A percentile compares a stretch with the other conserved stretches of the same genome.
Evolutionary conservation across 768 basidiomycete species (phyloP).

Genomic region (Russula brevipes): DNA sequence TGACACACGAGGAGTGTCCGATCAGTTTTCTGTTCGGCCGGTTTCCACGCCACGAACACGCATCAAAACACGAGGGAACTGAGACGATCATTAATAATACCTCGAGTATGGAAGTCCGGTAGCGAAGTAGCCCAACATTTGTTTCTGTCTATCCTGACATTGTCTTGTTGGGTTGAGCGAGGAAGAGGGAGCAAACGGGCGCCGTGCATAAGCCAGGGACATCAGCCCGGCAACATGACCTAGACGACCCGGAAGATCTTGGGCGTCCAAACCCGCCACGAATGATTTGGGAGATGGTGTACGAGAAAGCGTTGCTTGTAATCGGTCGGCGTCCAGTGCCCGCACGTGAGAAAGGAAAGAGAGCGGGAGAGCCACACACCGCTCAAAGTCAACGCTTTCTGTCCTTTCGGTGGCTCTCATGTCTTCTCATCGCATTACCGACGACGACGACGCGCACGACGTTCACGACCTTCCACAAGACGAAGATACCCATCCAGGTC

Average conservation of each 20-base stretch:
- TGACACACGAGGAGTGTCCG: slow-evolving; percentile 37
- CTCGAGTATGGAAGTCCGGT: slow-evolving; percentile 17
- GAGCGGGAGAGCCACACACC: no score
- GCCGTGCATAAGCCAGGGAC: slow-evolving; percentile 11
- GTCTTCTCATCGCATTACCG: neutral
- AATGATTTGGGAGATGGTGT: neutral
- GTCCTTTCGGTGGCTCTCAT: neutral
- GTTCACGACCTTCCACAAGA: neutral
- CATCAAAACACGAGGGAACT: neutral
- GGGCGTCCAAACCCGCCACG: neutral
- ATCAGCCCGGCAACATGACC: slow-evolving; percentile 14
- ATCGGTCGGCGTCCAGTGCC: neutral
- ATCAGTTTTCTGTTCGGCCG: slow-evolving; percentile 30
- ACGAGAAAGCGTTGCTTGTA: neutral
- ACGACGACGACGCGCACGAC: slow-evolving; percentile 19
- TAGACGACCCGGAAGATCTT: neutral
- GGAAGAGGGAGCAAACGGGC: neutral
- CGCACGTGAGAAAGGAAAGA: neutral
- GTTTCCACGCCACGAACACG: neutral
- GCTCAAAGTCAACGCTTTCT: neutral
- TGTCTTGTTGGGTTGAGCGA: slow-evolving; percentile 7
- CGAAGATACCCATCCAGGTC: neutral
- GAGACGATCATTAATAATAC: neutral
- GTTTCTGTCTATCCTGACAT: slow-evolving; percentile 9
- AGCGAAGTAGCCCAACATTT: slow-evolving; percentile 5